Evolutionary conservation across 2,329 filamentous ascomycete genomes (phyloP), one percentile per base, ranked within the genome.

Genomic region (Alternaria incomplexa): DNA sequence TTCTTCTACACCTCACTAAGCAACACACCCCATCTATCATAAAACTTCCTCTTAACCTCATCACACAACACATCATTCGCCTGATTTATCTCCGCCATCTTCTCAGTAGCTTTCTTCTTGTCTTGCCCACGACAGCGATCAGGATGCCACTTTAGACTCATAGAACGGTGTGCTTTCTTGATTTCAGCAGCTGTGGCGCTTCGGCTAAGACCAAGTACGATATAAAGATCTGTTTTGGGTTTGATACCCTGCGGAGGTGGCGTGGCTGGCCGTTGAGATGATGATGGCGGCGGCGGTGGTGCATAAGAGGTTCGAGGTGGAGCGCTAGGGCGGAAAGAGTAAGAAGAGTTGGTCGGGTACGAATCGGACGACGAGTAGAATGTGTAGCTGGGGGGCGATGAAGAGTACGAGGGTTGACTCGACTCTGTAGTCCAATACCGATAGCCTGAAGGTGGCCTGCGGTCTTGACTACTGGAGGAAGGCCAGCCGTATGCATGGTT

Each of bases 121-220:
- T 68, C 58, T 6, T 17, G 59, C 6, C 40, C 65, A n/a, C 3
- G 9, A 13, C 59, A 68, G 8, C 72, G 68, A 58, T 99, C 96
- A 17, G 96, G 96, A 77, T 98, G 96, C 77, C 89, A 97, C 77
- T 97, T 97, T 81, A 98, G 96, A 22, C 94, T 94, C 64, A 97
- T 84, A 56, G 92, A 91, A 77, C 97, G 97, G 83, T 98, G 97
- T 2, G 95, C 93, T 80, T 96, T 97, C 80, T 97, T 98, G 79
- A 98, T 97, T 26, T 97, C 93, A 55, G 88, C 84, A 1, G 91
- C 83, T 1, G 91, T 89, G 8, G 95, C 92, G 61, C 82, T 85
- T 77, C 93, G 93, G 69, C 84, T 84, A 17, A 98, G 90, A 6
- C 93, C 93, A 15, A 99, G 89, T 3, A 91, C 86, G 65, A 87